These are phyloP conservation scores for Geum urbanum DNA, from an alignment of 306 rosid genomes.

Conservation along the genomic window DNA sequence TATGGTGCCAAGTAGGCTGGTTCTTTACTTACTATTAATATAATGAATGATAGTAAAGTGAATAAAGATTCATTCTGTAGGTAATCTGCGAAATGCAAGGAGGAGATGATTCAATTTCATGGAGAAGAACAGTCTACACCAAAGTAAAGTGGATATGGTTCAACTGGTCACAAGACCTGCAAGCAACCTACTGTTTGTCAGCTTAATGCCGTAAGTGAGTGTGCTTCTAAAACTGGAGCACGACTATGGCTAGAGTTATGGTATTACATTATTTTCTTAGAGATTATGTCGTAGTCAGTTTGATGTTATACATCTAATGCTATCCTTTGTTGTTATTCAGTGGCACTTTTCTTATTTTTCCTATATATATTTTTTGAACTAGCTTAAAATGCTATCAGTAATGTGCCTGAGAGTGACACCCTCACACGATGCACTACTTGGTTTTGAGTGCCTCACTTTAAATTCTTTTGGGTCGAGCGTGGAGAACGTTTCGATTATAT, in stretches of 20 bases:
- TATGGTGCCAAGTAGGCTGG: constrained; percentile 3
- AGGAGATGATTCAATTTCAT: not conserved
- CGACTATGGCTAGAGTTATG: not conserved
- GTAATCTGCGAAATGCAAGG: not conserved
- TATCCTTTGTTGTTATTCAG: not conserved
- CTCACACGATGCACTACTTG: not conserved
- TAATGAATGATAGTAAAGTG: too few relatives aligned
- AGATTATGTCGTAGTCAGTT: not conserved
- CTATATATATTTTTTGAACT: not conserved
- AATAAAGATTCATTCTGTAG: not conserved
- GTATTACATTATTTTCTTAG: not conserved
- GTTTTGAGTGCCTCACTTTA: not conserved
- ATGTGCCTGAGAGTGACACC: not conserved
- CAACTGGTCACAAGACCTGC: constrained; percentile 9
- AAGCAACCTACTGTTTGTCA: constrained; percentile 1
- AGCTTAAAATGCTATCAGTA: not conserved
- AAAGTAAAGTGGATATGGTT: constrained; percentile 1
- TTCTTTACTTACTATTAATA: not conserved
- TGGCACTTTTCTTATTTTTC: not conserved
- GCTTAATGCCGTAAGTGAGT: constrained; percentile 4
- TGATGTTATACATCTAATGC: not conserved
- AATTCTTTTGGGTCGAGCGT: not conserved
- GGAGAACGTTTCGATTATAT: not conserved
- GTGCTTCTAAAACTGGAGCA: constrained; percentile 4
- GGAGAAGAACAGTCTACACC: not conserved